These are phyloP conservation scores for Mycena leptocephala DNA, from an alignment of 768 basidiomycete species.

Conservation along the genomic window DNA sequence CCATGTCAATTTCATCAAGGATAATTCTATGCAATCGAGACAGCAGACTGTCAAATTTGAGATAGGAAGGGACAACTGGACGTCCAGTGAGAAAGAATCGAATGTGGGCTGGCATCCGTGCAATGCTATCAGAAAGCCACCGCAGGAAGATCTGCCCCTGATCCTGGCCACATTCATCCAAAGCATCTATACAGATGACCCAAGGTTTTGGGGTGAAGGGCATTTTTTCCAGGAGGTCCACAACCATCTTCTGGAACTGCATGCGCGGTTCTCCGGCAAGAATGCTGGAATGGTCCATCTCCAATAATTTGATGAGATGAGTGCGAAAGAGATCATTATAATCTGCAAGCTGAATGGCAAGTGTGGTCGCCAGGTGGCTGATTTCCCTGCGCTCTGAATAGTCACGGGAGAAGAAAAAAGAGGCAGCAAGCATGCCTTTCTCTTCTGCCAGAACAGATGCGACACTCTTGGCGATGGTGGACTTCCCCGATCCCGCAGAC, in stretches of 20 bases:
- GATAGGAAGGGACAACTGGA: slow-evolving; percentile 11
- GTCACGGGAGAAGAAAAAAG: slow-evolving; percentile 6
- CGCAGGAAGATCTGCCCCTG: slow-evolving; percentile 4
- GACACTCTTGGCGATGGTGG: background rate
- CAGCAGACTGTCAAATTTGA: background rate
- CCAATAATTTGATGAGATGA: background rate
- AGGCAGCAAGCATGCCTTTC: background rate
- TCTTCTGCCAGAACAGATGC: background rate
- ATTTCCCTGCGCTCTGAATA: no score
- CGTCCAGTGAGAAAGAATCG: slow-evolving; percentile 22
- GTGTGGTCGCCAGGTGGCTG: background rate
- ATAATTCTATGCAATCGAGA: background rate
- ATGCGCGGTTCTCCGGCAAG: background rate
- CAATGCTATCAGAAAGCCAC: slow-evolving; percentile 2
- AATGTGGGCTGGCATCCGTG: background rate
- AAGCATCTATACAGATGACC: background rate
- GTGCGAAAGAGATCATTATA: background rate
- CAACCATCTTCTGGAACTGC: slow-evolving; percentile 7
- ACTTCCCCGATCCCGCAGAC: no score
- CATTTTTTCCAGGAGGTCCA: background rate
- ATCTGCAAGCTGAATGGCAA: background rate
- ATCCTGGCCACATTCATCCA: slow-evolving; percentile 16
- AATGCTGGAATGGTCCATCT: background rate
- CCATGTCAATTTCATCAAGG: background rate
- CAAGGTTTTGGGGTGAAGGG: no score